Evolutionary conservation across 164 flowering plant genomes (phyloP), one percentile per base, ranked within the genome.

Genomic region (Santalum album): DNA sequence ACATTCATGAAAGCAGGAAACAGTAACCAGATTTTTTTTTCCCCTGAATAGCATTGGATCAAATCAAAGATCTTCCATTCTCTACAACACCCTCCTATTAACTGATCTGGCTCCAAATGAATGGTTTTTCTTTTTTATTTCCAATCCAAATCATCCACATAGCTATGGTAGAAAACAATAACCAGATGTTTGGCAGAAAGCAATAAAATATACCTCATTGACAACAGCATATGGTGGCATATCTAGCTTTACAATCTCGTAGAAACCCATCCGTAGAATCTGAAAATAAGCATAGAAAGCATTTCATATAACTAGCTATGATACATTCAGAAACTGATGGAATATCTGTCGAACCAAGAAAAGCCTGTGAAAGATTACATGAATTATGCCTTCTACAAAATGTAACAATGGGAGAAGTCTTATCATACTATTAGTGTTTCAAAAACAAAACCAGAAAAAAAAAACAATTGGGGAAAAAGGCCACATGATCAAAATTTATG

Each of bases 211-310:
- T 71, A 90, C 97, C 97, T 90, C 96, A 70, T 90, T 78, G 43
- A 90, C 96, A 67, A 82, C 97, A 68, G 97, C 97, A 80, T 90
- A 82, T 50, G 91, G 68, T 23, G 97, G 97, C 87, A 87, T 82
- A 39, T 87, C 83, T n/a, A 85, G 80, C 77, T 90, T 85, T 55
- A 87, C 65, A 63, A 90, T 81, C 82, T 90, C 97, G 54, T 87
- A 90, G 68, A 69, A 71, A 58, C 94, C 97, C 57, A 90, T 85
- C 55, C 97, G 83, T 35, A 90, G 96, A 66, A 90, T 90, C 97
- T 90, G 53, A 9, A 65, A 58, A 49, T 54, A 59, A 12, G 45
- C 44, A 44, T 12, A 57, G 25, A 32, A 18, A 17, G n/a, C 45
- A 42, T 17, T 17, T 5, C 5, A 1, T 17, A 42, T 42, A 17